A percentile compares a stretch with the other conserved stretches of the same genome.
These are phyloP conservation scores for Colletotrichum horii DNA, from an alignment of 2,329 filamentous ascomycete species.

Conservation along the genomic window DNA sequence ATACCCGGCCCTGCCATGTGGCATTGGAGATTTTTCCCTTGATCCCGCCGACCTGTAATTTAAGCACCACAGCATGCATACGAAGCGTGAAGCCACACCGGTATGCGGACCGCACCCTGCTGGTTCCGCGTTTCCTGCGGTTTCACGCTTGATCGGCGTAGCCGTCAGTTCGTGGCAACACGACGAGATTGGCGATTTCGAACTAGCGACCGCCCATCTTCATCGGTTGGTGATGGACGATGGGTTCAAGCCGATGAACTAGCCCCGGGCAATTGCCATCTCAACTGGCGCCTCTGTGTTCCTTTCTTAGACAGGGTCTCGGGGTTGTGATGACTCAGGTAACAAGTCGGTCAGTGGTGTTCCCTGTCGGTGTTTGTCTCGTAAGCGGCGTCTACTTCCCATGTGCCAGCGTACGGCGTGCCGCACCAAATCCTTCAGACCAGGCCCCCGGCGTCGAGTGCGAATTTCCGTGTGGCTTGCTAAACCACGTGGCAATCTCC, in stretches of 20 bases:
- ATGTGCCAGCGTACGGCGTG: slow-evolving; percentile 13
- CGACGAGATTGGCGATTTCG: not conserved
- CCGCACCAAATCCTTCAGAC: not conserved
- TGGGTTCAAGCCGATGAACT: not conserved
- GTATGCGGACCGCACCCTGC: not conserved
- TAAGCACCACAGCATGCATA: not conserved
- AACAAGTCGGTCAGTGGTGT: not conserved
- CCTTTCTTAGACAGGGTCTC: not conserved
- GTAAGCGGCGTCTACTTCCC: slow-evolving; percentile 3
- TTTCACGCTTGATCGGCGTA: not conserved
- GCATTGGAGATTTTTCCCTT: not conserved
- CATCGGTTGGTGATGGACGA: not conserved
- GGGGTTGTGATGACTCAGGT: not conserved
- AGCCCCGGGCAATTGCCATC: not conserved
- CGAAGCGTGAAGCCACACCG: not conserved
- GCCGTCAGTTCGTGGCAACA: not conserved
- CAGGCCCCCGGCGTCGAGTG: slow-evolving; percentile 7
- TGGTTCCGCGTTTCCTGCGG: not conserved
- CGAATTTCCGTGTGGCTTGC: slow-evolving; percentile 8
- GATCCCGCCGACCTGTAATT: not conserved
- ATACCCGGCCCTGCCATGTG: slow-evolving; percentile 12
- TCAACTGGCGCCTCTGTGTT: not conserved
- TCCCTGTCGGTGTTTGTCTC: not conserved
- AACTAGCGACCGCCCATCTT: not conserved
- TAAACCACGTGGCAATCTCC: slow-evolving; percentile 19